Conservation (phyloP, 2,329 filamentous ascomycete genomes). For the Venturia effusa region DNA sequence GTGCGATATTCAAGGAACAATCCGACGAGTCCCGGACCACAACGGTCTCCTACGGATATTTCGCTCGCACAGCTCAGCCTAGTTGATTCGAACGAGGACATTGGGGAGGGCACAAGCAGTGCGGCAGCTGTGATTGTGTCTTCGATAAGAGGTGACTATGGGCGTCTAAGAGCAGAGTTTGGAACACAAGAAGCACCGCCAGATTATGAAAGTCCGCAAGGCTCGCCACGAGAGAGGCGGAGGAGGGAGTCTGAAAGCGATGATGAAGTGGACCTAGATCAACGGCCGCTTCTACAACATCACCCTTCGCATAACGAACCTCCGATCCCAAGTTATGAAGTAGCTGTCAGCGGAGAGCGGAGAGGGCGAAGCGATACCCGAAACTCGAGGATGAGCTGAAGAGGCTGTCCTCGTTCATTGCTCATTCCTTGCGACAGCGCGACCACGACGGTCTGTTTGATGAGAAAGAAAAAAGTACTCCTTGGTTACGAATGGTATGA, state of each 20-base stretch:
- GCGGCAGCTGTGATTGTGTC: constrained; percentile 21
- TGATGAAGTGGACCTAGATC: constrained; percentile 32
- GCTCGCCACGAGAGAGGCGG: constrained; percentile 19
- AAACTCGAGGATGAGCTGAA: neutral
- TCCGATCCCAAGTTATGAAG: constrained; percentile 75
- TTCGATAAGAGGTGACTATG: constrained; percentile 17
- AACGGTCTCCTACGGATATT: constrained; percentile 89
- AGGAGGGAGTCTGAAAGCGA: constrained; percentile 17
- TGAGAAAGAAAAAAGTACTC: neutral
- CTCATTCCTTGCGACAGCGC: neutral
- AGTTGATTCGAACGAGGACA: constrained; percentile 51
- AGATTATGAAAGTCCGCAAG: constrained; percentile 35
- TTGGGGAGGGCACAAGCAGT: constrained; percentile 58
- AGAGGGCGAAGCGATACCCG: constrained; percentile 6
- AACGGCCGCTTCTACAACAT: constrained; percentile 33
- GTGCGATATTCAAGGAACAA: constrained; percentile 47
- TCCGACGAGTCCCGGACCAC: constrained; percentile 77
- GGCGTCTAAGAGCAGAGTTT: constrained; percentile 4
- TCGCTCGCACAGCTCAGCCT: constrained; percentile 79
- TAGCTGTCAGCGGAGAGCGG: constrained; percentile 45
- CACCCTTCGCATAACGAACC: constrained; percentile 31
- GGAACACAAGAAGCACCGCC: constrained; percentile 31
- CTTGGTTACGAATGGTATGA: neutral
- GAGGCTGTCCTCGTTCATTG: neutral
- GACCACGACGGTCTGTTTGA: neutral